Evolutionary conservation across 768 basidiomycete genomes (phyloP).

Genomic region (Leucosporidium scottii): DNA sequence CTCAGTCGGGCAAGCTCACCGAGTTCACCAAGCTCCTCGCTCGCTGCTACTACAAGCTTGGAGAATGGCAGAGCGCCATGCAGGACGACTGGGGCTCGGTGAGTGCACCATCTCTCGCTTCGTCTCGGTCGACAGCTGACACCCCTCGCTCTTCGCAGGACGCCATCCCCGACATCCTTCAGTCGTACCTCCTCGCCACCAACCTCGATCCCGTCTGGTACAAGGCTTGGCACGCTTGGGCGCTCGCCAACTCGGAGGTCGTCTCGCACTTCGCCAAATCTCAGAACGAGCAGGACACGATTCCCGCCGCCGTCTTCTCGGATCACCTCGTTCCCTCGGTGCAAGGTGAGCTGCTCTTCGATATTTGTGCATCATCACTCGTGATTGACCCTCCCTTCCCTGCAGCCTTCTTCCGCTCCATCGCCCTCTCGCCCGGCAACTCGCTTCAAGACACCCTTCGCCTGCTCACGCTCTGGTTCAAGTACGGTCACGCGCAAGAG

Average conservation of each 20-base stretch:
- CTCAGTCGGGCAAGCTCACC: slow-evolving; percentile 46
- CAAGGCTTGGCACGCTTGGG: slow-evolving; percentile 99
- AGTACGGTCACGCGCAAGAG: slow-evolving; percentile 81
- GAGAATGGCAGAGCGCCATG: slow-evolving; percentile 82
- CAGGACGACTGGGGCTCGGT: slow-evolving; percentile 74
- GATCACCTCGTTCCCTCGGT: slow-evolving; percentile 86
- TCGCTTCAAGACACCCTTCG: slow-evolving; percentile 91
- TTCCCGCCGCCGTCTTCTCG: slow-evolving; percentile 59
- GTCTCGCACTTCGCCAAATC: slow-evolving; percentile 69
- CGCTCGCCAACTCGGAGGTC: slow-evolving; percentile 90
- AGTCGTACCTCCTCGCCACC: slow-evolving; percentile 77
- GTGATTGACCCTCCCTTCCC: background rate
- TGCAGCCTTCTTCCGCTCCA: slow-evolving; percentile 75
- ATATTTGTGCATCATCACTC: fast-evolving
- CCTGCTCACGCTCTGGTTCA: slow-evolving; percentile 94
- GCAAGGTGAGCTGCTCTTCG: slow-evolving; percentile 54
- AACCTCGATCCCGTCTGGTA: slow-evolving; percentile 94
- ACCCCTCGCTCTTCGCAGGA: slow-evolving; percentile 48
- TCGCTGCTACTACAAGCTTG: slow-evolving; percentile 91
- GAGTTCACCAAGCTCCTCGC: slow-evolving; percentile 83
- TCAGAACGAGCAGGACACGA: slow-evolving; percentile 49
- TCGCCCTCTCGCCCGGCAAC: slow-evolving; percentile 78
- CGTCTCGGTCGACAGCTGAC: background rate
- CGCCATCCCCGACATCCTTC: slow-evolving; percentile 71
- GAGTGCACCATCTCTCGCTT: slow-evolving; percentile 39